A percentile compares a stretch with the other conserved stretches of the same genome.
Evolutionary conservation across 1,139 yeast genomes (phyloP).

Genomic region (Debaryomycetaceae sp.): DNA sequence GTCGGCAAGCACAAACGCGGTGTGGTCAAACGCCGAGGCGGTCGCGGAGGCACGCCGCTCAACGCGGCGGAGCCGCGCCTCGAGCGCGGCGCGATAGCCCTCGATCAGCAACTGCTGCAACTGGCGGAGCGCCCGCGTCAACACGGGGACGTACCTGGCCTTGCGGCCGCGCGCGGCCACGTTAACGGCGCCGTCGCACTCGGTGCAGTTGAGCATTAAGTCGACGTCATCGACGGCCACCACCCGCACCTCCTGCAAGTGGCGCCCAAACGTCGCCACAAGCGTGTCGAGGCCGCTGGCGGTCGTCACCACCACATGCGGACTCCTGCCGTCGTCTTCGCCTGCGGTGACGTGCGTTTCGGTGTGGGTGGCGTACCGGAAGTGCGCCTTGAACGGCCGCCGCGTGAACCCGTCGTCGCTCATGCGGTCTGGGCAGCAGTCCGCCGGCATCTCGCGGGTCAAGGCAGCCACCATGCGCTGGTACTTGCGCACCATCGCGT

Average conservation of each 20-base stretch:
- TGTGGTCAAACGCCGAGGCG: constrained; percentile 10
- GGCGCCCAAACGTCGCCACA: constrained; percentile 5
- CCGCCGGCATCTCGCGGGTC: constrained; percentile 15
- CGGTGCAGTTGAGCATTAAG: constrained; percentile 8
- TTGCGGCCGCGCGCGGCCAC: constrained; percentile 8
- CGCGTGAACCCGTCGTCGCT: constrained; percentile 13
- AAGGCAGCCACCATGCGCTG: constrained; percentile 12
- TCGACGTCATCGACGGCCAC: constrained; percentile 25
- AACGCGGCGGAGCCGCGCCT: constrained; percentile 4
- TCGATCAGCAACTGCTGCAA: constrained; percentile 15
- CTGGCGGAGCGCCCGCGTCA: constrained; percentile 12
- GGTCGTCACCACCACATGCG: constrained; percentile 24
- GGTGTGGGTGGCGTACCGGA: constrained; percentile 9
- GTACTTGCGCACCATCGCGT: constrained; percentile 19
- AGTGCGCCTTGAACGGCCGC: constrained; percentile 20
- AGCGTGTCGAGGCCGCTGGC: constrained; percentile 13
- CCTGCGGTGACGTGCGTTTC: constrained; percentile 4
- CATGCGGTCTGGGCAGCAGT: constrained; percentile 23
- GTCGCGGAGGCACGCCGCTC: constrained; percentile 8
- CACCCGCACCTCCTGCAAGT: constrained; percentile 13
- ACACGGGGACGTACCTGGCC: constrained; percentile 11
- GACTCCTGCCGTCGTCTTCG: constrained; percentile 8
- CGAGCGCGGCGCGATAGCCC: constrained; percentile 9
- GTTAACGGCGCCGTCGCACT: constrained; percentile 2
- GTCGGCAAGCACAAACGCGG: constrained; percentile 10